A percentile compares a stretch with the other conserved stretches of the same genome.
Conservation (phyloP, 2,329 filamentous ascomycete genomes). For the Didymella segeticola region DNA sequence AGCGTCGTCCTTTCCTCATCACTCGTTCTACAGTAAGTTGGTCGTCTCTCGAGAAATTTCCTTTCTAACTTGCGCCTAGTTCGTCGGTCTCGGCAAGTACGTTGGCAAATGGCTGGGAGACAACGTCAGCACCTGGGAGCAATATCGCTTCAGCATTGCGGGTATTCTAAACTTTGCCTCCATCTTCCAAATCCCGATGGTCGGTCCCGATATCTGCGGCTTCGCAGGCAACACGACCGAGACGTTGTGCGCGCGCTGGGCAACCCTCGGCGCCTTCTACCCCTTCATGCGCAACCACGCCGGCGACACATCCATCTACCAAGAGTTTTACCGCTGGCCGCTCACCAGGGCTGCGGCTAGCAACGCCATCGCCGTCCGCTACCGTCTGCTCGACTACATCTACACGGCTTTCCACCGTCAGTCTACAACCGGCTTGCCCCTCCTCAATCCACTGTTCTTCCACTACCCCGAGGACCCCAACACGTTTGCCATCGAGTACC, state of each 20-base stretch:
- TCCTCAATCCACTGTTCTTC: constrained; percentile 74
- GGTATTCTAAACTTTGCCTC: constrained; percentile 54
- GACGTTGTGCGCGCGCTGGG: constrained; percentile 75
- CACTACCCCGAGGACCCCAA: constrained; percentile 66
- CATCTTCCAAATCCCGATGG: constrained; percentile 56
- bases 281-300: constrained; percentile 80
- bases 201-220: constrained; percentile 73
- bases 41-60: neutral
- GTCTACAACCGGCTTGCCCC: constrained; percentile 66
- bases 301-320: constrained; percentile 57
- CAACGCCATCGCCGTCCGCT: constrained; percentile 72
- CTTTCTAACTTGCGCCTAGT: constrained; percentile 45
- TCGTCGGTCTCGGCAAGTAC: constrained; percentile 70
- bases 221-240: constrained; percentile 72
- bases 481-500: constrained; percentile 59
- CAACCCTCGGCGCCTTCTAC: constrained; percentile 73
- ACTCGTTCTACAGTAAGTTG: constrained; percentile 67
- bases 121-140: constrained; percentile 53
- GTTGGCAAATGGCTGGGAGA: constrained; percentile 68
- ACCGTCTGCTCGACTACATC: constrained; percentile 76
- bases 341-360: constrained; percentile 68
- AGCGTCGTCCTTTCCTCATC: constrained; percentile 71
- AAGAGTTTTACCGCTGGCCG: constrained; percentile 64
- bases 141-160: constrained; percentile 51
- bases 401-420: constrained; percentile 73